Base-by-base conservation (phyloP, 805 yeast genomes). In the Metschnikowia peoriensis region DNA sequence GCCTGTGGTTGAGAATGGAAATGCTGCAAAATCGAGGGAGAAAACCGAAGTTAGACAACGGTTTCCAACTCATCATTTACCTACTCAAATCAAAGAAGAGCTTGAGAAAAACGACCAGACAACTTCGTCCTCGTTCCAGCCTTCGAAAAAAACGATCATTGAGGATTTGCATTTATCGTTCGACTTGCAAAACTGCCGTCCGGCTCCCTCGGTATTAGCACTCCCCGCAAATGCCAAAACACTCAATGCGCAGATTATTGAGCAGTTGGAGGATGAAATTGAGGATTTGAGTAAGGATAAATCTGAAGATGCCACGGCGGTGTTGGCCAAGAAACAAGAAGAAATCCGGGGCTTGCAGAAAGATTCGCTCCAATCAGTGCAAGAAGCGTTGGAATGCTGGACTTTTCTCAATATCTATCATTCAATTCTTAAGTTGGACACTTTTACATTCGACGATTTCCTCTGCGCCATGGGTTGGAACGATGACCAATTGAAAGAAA, bases 361-460 rank as follows among this genome's bases (percentile, higher is more conserved):
- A 22, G 37, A 27, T 16, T 38, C 53, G 10, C 53, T 58, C 41
- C 47, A 44, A 14, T 53, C 55, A 2, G 52, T 71, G 4, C 75
- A 69, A 46, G 81, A 79, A 46, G 78, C 86, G 0, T 64, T 90
- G 27, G 92, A 88, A 60, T 66, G 79, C 4, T 90, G 96, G 96
- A 73, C 81, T 1, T 90, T 89, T 61, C 66, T 89, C 29, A 88
- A 88, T 64, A 77, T 88, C 47, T 89, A 84, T 66, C 81, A 83
- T 58, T 77, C 77, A 37, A 82, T 89, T 0, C 70, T 89, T 34
- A 64, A 78, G 6, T 68, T 90, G n/a, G 90, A 86, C 61, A 79
- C 86, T 0, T 85, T 88, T 60, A 85, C 93, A 0, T 88, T 87
- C 70, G 97, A 89, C 68, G 96, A 86, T 58, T 88, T 81, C 61